Evolutionary conservation across 169 alveolate species (phyloP), one percentile per base, ranked within the genome.

Genomic region (Plasmodium falciparum): DNA sequence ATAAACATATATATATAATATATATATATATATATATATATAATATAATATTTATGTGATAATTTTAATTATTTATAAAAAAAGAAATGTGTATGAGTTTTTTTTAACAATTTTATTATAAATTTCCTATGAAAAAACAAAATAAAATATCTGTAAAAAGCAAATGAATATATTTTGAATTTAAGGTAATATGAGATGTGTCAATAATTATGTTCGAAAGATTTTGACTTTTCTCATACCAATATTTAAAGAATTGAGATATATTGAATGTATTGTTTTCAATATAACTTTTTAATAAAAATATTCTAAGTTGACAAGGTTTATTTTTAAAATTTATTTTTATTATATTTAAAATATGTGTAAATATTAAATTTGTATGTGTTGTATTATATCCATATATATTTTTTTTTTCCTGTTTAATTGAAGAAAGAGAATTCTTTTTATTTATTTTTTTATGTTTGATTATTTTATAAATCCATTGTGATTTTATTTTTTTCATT

Each of bases 111-210:
- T 45, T 17, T 17, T 17, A 29, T 71, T 86, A 86, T 52, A 86
- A 72, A 72, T 86, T 86, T 49, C 92, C 92, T 61, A 86, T 86
- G 52, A 86, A 86, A 86, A 86, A 86, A 39, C 92, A 86, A 72
- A 86, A 74, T 62, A 86, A 72, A 22, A 86, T 86, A 67, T 86
- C 92, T 33, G 59, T 20, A 76, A 86, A 86, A 72, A 86, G 62
- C 24, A 66, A 52, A 50, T 66, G 62, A 73, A 86, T 39, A 47
- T 45, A 72, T 39, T 47, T 74, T 22, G 88, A 59, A 71, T 59
- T 71, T 86, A 70, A 61, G 13, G 88, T 71, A 11, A 86, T 73
- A 9, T 50, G 6, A 71, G n/a, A 39, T n/a, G 71, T 59, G 13
- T 56, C 50, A 86, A 86, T 50, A 59, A 86, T 43, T 54, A 3